phyloP scores from a whole-genome alignment of 2,329 filamentous ascomycete species.

The Tympanopsis confertula region DNA sequence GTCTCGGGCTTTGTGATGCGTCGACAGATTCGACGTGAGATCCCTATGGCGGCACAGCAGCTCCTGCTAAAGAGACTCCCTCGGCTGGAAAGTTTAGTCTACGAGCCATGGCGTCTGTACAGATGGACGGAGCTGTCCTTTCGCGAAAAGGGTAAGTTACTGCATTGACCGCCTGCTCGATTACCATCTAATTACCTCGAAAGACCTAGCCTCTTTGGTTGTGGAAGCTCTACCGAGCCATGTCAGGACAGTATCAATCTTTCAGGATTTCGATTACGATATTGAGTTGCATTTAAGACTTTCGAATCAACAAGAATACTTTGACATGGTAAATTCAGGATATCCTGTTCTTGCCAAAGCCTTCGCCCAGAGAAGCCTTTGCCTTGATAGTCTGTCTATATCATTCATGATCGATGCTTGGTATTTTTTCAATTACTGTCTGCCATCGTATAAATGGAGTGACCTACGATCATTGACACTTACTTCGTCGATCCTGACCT shows the following conservation, averaged over 20 bases:
- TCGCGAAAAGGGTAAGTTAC: conserved; percentile 3
- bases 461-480: conserved; percentile 17
- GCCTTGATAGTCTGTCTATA: conserved; percentile 14
- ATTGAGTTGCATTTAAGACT: conserved; percentile 5
- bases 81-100: conserved; percentile 14
- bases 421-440: conserved; percentile 13
- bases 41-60: conserved; percentile 6
- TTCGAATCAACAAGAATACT: conserved; percentile 3
- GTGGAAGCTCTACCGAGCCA: conserved; percentile 9
- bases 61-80: conserved; percentile 11
- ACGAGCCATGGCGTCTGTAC: conserved; percentile 19
- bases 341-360: conserved; percentile 5
- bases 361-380: conserved; percentile 13
- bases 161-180: conserved; percentile 11
- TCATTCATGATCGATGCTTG: conserved; percentile 15
- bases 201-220: too few species aligned
- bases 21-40: conserved; percentile 17
- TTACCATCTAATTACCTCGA: conserved; percentile 6
- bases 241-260: conserved; percentile 12
- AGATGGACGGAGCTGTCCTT: conserved; percentile 10
- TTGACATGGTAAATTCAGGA: conserved; percentile 4
- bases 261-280: conserved; percentile 13
- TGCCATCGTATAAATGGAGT: conserved; percentile 13
- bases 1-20: conserved; percentile 18
- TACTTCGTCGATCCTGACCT: conserved; percentile 16